Percentiles rank a stretch among this genome's conserved stretches.
These are phyloP conservation scores for Amanita phalloides DNA, from an alignment of 768 basidiomycete species.

Conservation along the genomic window DNA sequence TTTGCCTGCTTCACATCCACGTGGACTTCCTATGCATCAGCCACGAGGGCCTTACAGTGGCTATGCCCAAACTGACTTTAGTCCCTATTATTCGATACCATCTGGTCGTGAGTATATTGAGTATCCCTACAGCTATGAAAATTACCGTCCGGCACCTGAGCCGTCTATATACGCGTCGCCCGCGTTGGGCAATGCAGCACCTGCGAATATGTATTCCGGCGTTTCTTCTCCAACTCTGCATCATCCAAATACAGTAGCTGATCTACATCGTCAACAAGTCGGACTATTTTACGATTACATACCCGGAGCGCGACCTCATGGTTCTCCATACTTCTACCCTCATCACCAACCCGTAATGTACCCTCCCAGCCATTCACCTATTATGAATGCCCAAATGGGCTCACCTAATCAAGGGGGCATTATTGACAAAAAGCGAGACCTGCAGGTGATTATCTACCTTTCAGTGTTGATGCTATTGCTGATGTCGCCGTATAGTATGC, in stretches of 20 bases:
- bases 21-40: constrained; percentile 23
- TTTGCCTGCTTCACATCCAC: constrained; percentile 19
- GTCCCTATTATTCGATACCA: constrained; percentile 44
- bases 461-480: neutral
- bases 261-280: constrained; percentile 36
- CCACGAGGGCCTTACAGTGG: constrained; percentile 6
- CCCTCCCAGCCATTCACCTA: constrained; percentile 37
- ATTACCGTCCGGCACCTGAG: constrained; percentile 27
- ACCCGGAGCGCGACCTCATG: constrained; percentile 31
- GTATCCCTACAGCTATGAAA: constrained; percentile 46
- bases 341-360: constrained; percentile 50
- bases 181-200: constrained; percentile 31
- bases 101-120: constrained; percentile 43
- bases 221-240: constrained; percentile 31
- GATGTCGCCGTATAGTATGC: constrained; percentile 22
- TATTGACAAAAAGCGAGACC: constrained; percentile 45
- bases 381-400: constrained; percentile 38
- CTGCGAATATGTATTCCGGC: constrained; percentile 39
- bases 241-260: constrained; percentile 24
- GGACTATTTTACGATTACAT: constrained; percentile 52
- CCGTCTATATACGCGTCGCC: constrained; percentile 40
- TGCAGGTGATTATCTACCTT: constrained; percentile 32
- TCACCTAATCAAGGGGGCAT: constrained; percentile 27
- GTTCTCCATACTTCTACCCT: constrained; percentile 52
- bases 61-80: constrained; percentile 31